Conservation (phyloP, 169 alveolate species). For the Cryptosporidium ryanae region DNA sequence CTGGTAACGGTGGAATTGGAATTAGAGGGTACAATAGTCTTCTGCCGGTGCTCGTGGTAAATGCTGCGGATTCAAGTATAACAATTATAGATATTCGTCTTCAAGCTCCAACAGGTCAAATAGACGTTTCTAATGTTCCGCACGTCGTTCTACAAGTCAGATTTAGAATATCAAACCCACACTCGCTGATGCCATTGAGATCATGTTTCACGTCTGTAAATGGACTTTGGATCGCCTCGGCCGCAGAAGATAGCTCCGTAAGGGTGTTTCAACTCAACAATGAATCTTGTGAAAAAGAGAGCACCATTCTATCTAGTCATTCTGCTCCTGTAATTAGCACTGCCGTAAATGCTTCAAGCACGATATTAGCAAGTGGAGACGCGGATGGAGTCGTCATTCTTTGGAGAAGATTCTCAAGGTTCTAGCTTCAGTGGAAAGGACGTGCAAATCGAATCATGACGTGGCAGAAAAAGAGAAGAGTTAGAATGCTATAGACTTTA, state of each 20-base stretch:
- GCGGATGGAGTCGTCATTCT: conserved; percentile 86
- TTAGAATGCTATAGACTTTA: too few species aligned
- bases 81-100: conserved; percentile 42
- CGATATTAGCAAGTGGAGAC: conserved; percentile 86
- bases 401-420: conserved; percentile 83
- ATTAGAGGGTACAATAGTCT: conserved; percentile 80
- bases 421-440: background rate
- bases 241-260: conserved; percentile 72
- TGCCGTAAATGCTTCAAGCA: conserved; percentile 85
- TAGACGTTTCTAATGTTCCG: conserved; percentile 64
- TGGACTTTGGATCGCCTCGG: conserved; percentile 53
- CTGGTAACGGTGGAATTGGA: conserved; percentile 75
- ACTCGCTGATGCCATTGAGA: conserved; percentile 47
- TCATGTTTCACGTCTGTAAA: conserved; percentile 19
- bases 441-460: too few species aligned
- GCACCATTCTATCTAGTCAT: conserved; percentile 20
- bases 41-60: conserved; percentile 86
- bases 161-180: conserved; percentile 26
- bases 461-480: too few species aligned
- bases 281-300: conserved; percentile 57
- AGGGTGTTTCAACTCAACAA: conserved; percentile 30
- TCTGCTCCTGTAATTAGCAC: conserved; percentile 87
- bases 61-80: conserved; percentile 68
- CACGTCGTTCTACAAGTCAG: conserved; percentile 69
- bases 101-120: conserved; percentile 74